Percentiles rank a stretch among this genome's conserved stretches.
Evolutionary conservation across 495 filamentous ascomycete species (phyloP).

Genomic region (Aspergillus leporis): DNA sequence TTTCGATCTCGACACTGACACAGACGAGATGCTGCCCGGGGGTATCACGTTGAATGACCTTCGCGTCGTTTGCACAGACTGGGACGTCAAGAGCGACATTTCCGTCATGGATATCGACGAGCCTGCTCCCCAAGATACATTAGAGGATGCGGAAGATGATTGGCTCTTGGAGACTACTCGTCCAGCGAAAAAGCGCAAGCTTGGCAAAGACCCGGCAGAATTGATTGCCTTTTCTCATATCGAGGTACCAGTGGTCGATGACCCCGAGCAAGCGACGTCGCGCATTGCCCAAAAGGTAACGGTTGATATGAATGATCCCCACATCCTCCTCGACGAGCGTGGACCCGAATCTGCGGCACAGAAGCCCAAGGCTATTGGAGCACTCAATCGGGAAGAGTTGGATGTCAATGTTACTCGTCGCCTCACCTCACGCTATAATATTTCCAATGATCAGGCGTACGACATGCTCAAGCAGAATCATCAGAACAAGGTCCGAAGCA

Average conservation of each 20-base stretch:
- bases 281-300: slow-evolving; percentile 71
- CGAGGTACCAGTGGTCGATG: slow-evolving; percentile 55
- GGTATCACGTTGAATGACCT: slow-evolving; percentile 75
- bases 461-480: slow-evolving; percentile 95
- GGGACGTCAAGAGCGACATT: slow-evolving; percentile 61
- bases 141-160: slow-evolving; percentile 51
- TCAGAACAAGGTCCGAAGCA: slow-evolving; percentile 91
- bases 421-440: slow-evolving; percentile 82
- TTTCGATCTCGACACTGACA: slow-evolving; percentile 60
- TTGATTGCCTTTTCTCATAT: slow-evolving; percentile 47
- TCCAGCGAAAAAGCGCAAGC: slow-evolving; percentile 52
- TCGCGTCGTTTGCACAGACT: slow-evolving; percentile 78
- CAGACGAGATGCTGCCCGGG: slow-evolving; percentile 48
- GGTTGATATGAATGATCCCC: slow-evolving; percentile 88
- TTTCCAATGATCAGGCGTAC: slow-evolving; percentile 94
- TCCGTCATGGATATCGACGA: slow-evolving; percentile 33
- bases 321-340: slow-evolving; percentile 73
- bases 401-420: slow-evolving; percentile 41
- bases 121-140: slow-evolving; percentile 13
- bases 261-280: slow-evolving; percentile 61
- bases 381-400: slow-evolving; percentile 38
- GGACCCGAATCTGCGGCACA: slow-evolving; percentile 49
- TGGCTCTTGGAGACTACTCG: slow-evolving; percentile 48
- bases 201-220: slow-evolving; percentile 40
- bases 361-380: slow-evolving; percentile 37